A percentile compares a stretch with the other conserved stretches of the same genome.
phyloP scores from a whole-genome alignment of 345 rosid genomes.

The Anacardium occidentale region DNA sequence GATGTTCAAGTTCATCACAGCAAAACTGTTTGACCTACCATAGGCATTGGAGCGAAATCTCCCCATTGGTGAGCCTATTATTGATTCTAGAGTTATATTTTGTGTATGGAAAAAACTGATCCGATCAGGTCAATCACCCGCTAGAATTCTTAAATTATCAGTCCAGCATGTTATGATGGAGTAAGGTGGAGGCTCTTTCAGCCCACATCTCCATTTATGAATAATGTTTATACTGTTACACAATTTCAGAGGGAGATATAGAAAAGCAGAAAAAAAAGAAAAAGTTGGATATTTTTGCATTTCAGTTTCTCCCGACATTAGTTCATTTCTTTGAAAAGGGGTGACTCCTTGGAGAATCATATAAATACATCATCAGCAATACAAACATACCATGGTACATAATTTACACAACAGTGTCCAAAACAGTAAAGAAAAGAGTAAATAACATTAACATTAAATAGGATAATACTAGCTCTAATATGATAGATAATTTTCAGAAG shows the following conservation, averaged over 20 bases:
- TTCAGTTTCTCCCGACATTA: background rate
- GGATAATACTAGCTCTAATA: background rate
- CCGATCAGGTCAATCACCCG: conserved; percentile 15
- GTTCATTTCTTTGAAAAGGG: background rate
- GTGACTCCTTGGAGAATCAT: background rate
- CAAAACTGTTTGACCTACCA: conserved; percentile 84
- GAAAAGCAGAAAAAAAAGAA: background rate
- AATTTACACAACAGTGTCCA: background rate
- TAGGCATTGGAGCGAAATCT: conserved; percentile 85
- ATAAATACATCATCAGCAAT: background rate
- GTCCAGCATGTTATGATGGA: background rate
- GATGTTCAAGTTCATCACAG: conserved; percentile 92
- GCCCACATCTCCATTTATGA: conserved; percentile 20
- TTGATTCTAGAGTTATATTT: conserved; percentile 47
- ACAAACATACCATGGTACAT: background rate
- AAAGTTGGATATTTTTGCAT: background rate
- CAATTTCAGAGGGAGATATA: background rate
- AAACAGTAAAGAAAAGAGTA: background rate
- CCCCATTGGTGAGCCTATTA: conserved; percentile 81
- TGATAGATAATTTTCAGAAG: background rate
- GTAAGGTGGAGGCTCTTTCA: conserved; percentile 12
- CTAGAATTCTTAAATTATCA: background rate
- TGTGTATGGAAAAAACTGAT: conserved; percentile 4
- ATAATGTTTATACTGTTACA: conserved; percentile 10
- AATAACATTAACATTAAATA: background rate